These are phyloP conservation scores for Serendipita sp. DNA, from an alignment of 768 basidiomycete species.

Conservation along the genomic window DNA sequence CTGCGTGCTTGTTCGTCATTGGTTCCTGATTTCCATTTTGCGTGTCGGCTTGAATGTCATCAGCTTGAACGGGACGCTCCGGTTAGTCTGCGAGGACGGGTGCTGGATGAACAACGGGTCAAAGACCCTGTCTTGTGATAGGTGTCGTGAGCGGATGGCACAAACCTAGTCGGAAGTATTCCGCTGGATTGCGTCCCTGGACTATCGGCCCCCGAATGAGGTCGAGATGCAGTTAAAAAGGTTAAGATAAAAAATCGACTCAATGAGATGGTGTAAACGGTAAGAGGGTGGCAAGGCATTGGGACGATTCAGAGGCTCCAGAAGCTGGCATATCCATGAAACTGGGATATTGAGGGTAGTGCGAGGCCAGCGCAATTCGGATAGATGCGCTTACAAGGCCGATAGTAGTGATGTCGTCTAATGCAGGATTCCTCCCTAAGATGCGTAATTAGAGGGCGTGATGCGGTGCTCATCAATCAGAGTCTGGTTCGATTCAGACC, in stretches of 20 bases:
- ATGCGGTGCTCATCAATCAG: no score
- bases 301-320: background rate
- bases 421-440: no score
- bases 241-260: background rate
- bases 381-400: background rate
- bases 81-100: background rate
- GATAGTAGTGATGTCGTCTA: no score
- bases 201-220: background rate
- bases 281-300: background rate
- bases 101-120: background rate
- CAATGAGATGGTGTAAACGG: background rate
- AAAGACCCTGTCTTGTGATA: background rate
- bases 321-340: background rate
- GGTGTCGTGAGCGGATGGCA: background rate
- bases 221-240: constrained; percentile 5
- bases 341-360: background rate
- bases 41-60: background rate
- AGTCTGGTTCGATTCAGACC: no score
- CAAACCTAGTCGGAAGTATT: background rate
- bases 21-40: constrained; percentile 1
- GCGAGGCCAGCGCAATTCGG: background rate
- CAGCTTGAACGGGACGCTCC: background rate
- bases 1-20: background rate
- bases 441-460: no score
- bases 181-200: constrained; percentile 4